Evolutionary conservation across 208 protist genomes (phyloP).

Genomic region (Crithidia acanthocephali): DNA sequence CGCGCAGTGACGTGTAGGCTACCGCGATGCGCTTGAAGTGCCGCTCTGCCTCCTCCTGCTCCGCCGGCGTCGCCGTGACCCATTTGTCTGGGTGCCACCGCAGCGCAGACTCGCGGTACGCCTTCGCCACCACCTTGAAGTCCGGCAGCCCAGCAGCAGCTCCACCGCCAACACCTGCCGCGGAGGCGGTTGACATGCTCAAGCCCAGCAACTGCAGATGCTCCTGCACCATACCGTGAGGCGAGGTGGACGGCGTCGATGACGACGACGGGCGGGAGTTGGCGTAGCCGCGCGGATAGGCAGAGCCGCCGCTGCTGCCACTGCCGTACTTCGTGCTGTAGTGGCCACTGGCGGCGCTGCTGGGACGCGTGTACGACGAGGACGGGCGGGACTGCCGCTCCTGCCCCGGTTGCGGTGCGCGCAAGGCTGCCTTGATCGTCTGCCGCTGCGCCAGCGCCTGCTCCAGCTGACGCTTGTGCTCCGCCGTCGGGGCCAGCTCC

Average conservation of each 20-base stretch:
- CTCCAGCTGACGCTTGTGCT: slow-evolving; percentile 35
- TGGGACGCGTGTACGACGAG: background rate
- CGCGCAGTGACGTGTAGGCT: slow-evolving; percentile 71
- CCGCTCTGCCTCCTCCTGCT: slow-evolving; percentile 64
- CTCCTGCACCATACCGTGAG: slow-evolving; percentile 1
- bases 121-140: slow-evolving; percentile 62
- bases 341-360: background rate
- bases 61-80: slow-evolving; percentile 46
- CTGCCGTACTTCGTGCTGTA: background rate
- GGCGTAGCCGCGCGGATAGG: slow-evolving; percentile 8
- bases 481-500: slow-evolving; percentile 43
- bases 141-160: slow-evolving; percentile 31
- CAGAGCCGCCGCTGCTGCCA: background rate
- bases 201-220: slow-evolving; percentile 44
- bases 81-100: slow-evolving; percentile 93
- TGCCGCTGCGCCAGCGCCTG: slow-evolving; percentile 33
- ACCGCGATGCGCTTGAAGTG: slow-evolving; percentile 87
- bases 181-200: too few species aligned
- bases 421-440: slow-evolving; percentile 18
- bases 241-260: background rate
- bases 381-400: background rate
- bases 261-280: background rate
- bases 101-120: slow-evolving; percentile 85
- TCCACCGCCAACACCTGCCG: too few species aligned
- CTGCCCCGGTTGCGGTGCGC: background rate